Evolutionary conservation across 331 rosid species (phyloP).

Genomic region (Erythrophleum ivorense): DNA sequence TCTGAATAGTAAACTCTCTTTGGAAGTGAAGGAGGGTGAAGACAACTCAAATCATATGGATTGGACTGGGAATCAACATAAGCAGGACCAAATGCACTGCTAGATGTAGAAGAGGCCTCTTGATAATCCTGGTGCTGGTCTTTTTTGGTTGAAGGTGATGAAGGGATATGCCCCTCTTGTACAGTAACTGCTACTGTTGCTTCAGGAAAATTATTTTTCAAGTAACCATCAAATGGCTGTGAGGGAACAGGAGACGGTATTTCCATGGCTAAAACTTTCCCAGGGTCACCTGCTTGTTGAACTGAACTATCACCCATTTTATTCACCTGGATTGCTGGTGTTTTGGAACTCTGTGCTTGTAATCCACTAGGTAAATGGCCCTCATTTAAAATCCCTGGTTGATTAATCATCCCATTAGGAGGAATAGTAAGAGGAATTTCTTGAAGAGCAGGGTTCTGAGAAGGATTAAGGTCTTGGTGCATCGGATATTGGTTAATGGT

Average conservation of each 20-base stretch:
- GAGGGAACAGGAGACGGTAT: constrained; percentile 47
- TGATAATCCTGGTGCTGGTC: constrained; percentile 57
- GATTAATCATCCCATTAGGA: constrained; percentile 46
- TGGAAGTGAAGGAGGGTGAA: constrained; percentile 69
- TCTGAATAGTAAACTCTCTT: constrained; percentile 84
- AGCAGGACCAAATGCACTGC: constrained; percentile 55
- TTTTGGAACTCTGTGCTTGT: constrained; percentile 52
- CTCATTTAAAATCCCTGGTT: constrained; percentile 50
- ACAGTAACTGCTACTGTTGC: constrained; percentile 46
- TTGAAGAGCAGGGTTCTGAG: constrained; percentile 47
- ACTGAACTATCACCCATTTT: constrained; percentile 45
- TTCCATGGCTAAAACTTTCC: constrained; percentile 43
- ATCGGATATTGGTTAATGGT: constrained; percentile 45
- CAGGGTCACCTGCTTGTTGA: constrained; percentile 58
- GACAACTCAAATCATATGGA: constrained; percentile 62
- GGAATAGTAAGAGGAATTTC: constrained; percentile 47
- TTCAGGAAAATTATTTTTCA: constrained; percentile 50
- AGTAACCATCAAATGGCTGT: constrained; percentile 52
- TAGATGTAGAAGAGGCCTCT: constrained; percentile 57
- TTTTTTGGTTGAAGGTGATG: constrained; percentile 52
- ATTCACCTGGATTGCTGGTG: constrained; percentile 44
- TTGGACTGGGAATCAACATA: constrained; percentile 60
- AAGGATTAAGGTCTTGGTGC: constrained; percentile 52
- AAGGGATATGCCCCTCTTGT: constrained; percentile 50
- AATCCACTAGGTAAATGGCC: constrained; percentile 50